A percentile compares a stretch with the other conserved stretches of the same genome.
Conservation (phyloP, 2,329 filamentous ascomycete genomes). For the Calonectria naviculata region DNA sequence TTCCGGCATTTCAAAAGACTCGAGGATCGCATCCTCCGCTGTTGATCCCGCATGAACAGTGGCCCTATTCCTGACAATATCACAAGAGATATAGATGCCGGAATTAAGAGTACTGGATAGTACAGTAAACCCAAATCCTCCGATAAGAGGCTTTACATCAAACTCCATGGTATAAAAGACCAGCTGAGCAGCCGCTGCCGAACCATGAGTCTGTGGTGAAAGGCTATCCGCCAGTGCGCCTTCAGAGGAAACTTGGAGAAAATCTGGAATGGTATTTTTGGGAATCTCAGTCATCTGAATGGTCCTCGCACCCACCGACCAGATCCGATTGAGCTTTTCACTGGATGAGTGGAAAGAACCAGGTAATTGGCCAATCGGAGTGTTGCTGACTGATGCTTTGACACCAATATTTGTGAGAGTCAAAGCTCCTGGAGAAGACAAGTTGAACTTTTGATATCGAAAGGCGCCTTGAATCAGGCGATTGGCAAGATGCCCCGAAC, state of each 20-base stretch:
- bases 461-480: neutral
- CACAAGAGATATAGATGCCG: conserved; percentile 40
- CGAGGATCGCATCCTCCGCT: neutral
- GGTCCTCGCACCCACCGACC: neutral
- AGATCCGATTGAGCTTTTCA: neutral
- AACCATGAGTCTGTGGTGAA: conserved; percentile 8
- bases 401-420: neutral
- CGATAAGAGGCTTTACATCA: conserved; percentile 40
- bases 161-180: conserved; percentile 38
- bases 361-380: neutral
- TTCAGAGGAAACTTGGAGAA: neutral
- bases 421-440: neutral
- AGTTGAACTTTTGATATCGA: neutral
- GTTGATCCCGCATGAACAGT: conserved; percentile 2
- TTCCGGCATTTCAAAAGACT: neutral
- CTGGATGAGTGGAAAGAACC: neutral
- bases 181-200: conserved; percentile 20
- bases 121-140: conserved; percentile 44
- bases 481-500: neutral
- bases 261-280: neutral
- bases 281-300: neutral
- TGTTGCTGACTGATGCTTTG: neutral
- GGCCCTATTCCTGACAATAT: neutral
- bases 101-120: conserved; percentile 43
- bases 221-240: neutral